phyloP scores from a whole-genome alignment of 1,284 basidiomycete genomes.

The Porogramme epimiltina region DNA sequence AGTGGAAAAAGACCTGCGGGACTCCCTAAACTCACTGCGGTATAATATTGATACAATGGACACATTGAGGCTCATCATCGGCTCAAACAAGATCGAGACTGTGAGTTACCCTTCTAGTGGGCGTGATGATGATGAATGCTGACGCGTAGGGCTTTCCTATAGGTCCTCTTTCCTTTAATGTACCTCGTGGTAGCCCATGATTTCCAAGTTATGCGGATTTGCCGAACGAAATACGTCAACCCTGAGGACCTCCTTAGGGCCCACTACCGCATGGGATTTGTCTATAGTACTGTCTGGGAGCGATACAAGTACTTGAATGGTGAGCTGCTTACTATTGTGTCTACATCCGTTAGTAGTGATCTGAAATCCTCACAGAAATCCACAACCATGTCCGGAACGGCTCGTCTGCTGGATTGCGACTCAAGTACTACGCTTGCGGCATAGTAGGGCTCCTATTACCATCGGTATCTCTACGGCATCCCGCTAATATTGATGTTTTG shows the following conservation, averaged over 20 bases:
- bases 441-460: neutral
- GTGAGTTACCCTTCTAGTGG: conserved; percentile 6
- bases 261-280: neutral
- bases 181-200: neutral
- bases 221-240: neutral
- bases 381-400: neutral
- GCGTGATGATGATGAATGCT: too few relatives aligned
- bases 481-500: too few relatives aligned
- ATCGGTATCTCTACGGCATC: neutral
- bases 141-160: too few relatives aligned
- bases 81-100: conserved; percentile 25
- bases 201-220: neutral
- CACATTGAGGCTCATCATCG: conserved; percentile 25
- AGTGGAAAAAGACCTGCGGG: conserved; percentile 2
- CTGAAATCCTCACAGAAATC: neutral
- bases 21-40: conserved; percentile 19
- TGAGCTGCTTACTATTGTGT: neutral
- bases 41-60: conserved; percentile 25
- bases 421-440: neutral
- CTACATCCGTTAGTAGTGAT: neutral
- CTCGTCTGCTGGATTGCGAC: neutral
- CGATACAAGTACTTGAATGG: neutral
- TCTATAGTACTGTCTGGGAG: neutral
- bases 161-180: too few relatives aligned
- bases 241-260: conserved; percentile 16